Base-by-base conservation (phyloP, 73 alveolate genomes). In the Paramecium sonneborni region DNA sequence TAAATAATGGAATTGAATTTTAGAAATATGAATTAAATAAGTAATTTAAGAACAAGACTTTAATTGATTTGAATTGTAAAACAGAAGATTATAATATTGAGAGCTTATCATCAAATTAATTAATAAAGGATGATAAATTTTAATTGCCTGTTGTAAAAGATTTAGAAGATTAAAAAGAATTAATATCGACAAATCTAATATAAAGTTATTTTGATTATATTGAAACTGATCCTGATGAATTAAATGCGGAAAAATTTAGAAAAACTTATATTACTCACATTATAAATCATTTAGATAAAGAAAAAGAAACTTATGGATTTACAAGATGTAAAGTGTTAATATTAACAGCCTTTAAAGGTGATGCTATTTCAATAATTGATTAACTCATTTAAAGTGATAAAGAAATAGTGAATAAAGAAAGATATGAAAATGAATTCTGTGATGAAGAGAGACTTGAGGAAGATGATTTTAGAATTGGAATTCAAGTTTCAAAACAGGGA, bases 391-490 rank as follows among this genome's bases (percentile, higher is more conserved):
- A 72, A 72, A 62, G 55, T 20, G 46, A 69, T 70, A 30, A 88
- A 20, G 91, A 58, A 24, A 52, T 69, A 43, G 52, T 82, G 1
- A 88, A 88, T 10, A 88, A 70, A 24, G 85, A 88, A 21, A 88
- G 94, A 52, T 88, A 43, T 88, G 76, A 62, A 7, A 82, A 41
- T 32, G 94, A 88, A 20, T 88, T 69, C 39, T 76, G 87, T 28
- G 88, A 88, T 70, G 91, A 76, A 1, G 94, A 88, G 5, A 88
- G 94, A 88, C 35, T 88, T 32, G 76, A 70, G 55, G 94, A 88
- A 28, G 94, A 88, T 72, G 94, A 88, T 44, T 88, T 88, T 82
- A 68, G 94, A 26, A 88, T 88, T 5, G 94, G 94, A 18, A 70
- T 88, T 11, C 52, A 62, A 35, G 41, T 88, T 26, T 38, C 91